Conservation (phyloP, 2,329 filamentous ascomycete genomes). For the Mollisiaceae sp. region DNA sequence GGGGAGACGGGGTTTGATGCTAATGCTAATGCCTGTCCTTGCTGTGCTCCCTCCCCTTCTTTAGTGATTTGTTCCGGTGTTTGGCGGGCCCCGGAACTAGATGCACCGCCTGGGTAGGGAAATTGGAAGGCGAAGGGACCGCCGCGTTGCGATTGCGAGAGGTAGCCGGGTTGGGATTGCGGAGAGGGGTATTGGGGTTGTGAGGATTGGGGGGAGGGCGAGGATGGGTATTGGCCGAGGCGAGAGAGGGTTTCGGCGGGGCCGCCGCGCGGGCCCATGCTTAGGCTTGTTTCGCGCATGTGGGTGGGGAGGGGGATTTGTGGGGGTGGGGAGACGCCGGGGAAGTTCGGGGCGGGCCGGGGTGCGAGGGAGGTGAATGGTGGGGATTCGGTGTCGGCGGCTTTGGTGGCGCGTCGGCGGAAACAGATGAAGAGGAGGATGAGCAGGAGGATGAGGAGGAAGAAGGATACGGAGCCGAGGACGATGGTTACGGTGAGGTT, state of each 20-base stretch:
- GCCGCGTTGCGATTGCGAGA: neutral
- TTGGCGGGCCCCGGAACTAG: neutral
- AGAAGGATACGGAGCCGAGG: slow-evolving; percentile 16
- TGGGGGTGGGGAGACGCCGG: neutral
- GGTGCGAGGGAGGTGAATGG: slow-evolving; percentile 23
- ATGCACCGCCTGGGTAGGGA: neutral
- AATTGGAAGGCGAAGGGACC: neutral
- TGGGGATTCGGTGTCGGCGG: slow-evolving; percentile 11
- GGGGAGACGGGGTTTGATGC: neutral
- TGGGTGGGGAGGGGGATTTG: neutral
- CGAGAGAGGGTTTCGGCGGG: slow-evolving; percentile 9
- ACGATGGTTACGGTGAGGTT: slow-evolving; percentile 20
- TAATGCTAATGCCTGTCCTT: neutral
- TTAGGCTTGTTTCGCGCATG: slow-evolving; percentile 18
- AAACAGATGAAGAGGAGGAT: slow-evolving; percentile 19
- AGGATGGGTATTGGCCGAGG: neutral
- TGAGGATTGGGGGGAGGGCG: neutral
- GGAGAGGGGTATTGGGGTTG: neutral
- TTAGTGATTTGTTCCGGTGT: neutral
- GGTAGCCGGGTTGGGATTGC: too few relatives aligned
- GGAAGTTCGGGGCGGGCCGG: slow-evolving; percentile 13
- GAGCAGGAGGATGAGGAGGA: slow-evolving; percentile 14
- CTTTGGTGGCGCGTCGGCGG: slow-evolving; percentile 10
- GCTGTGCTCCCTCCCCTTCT: neutral
- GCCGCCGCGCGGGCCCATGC: slow-evolving; percentile 21